Evolutionary conservation across 2,329 filamentous ascomycete species (phyloP).

Genomic region (Mycosphaerelloides madeirae): DNA sequence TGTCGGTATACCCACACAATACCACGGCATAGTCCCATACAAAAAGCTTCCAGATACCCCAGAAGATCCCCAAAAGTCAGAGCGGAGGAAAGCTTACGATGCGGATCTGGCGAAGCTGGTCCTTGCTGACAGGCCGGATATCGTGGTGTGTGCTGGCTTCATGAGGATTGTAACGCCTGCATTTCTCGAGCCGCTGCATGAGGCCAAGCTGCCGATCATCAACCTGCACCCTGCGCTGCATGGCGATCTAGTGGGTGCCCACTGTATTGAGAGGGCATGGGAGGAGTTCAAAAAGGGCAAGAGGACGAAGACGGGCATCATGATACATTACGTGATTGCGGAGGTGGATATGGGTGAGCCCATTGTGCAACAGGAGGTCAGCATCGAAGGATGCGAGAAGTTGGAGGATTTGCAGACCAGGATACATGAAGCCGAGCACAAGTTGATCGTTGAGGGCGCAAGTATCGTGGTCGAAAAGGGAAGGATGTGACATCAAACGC

Average conservation of each 20-base stretch:
- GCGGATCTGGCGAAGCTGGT: conserved; percentile 66
- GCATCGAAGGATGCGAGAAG: conserved; percentile 53
- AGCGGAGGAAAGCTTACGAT: conserved; percentile 66
- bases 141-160: conserved; percentile 79
- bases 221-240: conserved; percentile 75
- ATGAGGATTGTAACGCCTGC: conserved; percentile 73
- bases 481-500: no score
- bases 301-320: conserved; percentile 68
- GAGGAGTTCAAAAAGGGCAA: conserved; percentile 65
- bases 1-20: conserved; percentile 65
- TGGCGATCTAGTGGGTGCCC: conserved; percentile 66
- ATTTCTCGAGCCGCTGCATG: conserved; percentile 65
- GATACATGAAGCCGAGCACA: conserved; percentile 73
- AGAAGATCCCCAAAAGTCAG: conserved; percentile 34
- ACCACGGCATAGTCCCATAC: conserved; percentile 76
- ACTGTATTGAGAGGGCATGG: conserved; percentile 73
- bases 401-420: conserved; percentile 63
- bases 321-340: conserved; percentile 75
- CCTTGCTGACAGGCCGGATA: conserved; percentile 59
- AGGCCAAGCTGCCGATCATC: conserved; percentile 63
- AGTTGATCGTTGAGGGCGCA: conserved; percentile 72
- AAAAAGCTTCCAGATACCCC: conserved; percentile 60
- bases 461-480: conserved; percentile 41
- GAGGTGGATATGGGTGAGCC: conserved; percentile 77
- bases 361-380: conserved; percentile 66